Evolutionary conservation across 2,329 filamentous ascomycete genomes (phyloP).

Genomic region (Pestalotiopsis fici): DNA sequence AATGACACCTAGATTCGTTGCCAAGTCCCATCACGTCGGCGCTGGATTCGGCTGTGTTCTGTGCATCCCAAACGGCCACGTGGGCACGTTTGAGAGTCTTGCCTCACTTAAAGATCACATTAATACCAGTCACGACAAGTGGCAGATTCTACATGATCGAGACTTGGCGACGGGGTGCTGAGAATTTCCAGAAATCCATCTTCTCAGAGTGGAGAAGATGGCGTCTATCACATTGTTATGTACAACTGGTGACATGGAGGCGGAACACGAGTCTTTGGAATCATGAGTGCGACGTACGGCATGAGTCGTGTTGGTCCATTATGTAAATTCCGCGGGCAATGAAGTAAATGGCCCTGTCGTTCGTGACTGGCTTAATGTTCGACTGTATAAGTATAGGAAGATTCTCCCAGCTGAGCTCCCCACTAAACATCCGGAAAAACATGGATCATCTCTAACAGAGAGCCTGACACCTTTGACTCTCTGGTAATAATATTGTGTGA

Average conservation of each 20-base stretch:
- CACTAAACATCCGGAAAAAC: no score
- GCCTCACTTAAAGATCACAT: slow-evolving; percentile 35
- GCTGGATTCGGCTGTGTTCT: slow-evolving; percentile 30
- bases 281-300: no score
- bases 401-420: no score
- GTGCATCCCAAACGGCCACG: slow-evolving; percentile 37
- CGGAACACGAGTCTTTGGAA: no score
- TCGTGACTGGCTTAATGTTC: no score
- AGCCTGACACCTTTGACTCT: no score
- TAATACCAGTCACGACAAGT: slow-evolving; percentile 38
- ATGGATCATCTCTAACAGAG: no score
- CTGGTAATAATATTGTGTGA: no score
- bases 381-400: no score
- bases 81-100: slow-evolving; percentile 31
- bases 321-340: no score
- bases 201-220: neutral
- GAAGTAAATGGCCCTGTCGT: no score
- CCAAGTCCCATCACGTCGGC: slow-evolving; percentile 35
- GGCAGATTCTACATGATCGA: slow-evolving; percentile 42
- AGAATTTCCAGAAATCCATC: neutral
- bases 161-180: slow-evolving; percentile 26
- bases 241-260: neutral
- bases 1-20: slow-evolving; percentile 38
- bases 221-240: neutral
- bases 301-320: no score